Evolutionary conservation across 176 grass and related monocot species (phyloP), one percentile per base, ranked within the genome.

Genomic region (Aegilops speltoides): DNA sequence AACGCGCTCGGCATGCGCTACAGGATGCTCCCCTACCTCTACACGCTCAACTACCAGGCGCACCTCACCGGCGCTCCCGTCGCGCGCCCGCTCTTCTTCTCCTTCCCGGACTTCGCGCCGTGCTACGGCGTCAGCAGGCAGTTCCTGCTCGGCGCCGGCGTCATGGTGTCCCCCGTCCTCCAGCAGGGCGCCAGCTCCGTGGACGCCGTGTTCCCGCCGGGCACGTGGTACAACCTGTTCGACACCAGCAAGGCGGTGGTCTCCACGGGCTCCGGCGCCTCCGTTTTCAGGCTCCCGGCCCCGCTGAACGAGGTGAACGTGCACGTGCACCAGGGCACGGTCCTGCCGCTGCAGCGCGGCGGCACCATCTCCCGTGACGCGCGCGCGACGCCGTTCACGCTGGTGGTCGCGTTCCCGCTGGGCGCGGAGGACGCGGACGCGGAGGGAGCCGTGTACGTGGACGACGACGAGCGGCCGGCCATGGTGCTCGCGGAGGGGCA

Each of bases 201-300:
- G 56, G 73, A 50, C 23, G 93, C 90, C 8, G 13, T 92, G 79
- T 98, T 98, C 78, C 96, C 96, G 7, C 93, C 90, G 9, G 96
- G 96, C 20, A 89, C 81, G 20, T 98, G 96, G 96, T 98, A 95
- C 88, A 98, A 88, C 79, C 79, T 98, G 57, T 98, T 98, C 89
- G 93, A 98, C 89, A 80, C 73, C 43, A 80, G 79, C 7, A 92
- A 92, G 84, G 88, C 61, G 3, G 93, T 98, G 41, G 82, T 89
- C 4, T 93, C 96, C 45, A 43, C 45, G 22, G 63, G 86, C 5
- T 50, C 40, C 32, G 82, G 75, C 20, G 52, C 59, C 4, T 3
- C 67, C 2, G 82, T 88, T 10, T 40, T 40, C 29, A 89, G 77
- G 60, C 91, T 95, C 20, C 67, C 89, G 32, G 93, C 93, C 3